Evolutionary conservation across 495 filamentous ascomycete species (phyloP).

Genomic region (Hyphodiscus hymeniophilus): DNA sequence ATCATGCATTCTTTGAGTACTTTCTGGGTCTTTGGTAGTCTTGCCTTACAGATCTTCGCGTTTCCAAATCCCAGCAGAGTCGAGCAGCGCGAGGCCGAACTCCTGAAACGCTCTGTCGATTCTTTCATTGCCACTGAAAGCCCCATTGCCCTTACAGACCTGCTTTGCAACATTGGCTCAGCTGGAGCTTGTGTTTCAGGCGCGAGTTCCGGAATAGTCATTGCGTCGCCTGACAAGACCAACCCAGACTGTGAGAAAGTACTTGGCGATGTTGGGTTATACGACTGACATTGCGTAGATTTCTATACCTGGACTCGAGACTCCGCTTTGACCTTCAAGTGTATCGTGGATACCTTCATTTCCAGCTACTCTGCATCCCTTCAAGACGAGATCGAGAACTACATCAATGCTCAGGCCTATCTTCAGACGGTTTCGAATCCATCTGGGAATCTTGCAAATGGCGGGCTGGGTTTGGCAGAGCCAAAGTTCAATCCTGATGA

Average conservation of each 20-base stretch:
- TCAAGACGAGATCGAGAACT: slow-evolving; percentile 40
- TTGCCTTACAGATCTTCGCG: slow-evolving; percentile 38
- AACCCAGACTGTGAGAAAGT: slow-evolving; percentile 43
- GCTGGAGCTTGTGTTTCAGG: slow-evolving; percentile 38
- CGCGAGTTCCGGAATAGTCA: slow-evolving; percentile 41
- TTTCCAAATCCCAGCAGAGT: slow-evolving; percentile 27
- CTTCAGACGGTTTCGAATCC: slow-evolving; percentile 48
- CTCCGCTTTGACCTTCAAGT: slow-evolving; percentile 46
- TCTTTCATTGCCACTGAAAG: slow-evolving; percentile 38
- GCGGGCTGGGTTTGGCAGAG: slow-evolving; percentile 42
- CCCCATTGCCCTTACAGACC: slow-evolving; percentile 36
- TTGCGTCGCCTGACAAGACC: slow-evolving; percentile 43
- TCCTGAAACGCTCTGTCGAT: slow-evolving; percentile 39
- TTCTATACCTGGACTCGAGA: slow-evolving; percentile 59
- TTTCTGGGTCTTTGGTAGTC: slow-evolving; percentile 36
- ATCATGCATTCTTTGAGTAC: slow-evolving; percentile 38
- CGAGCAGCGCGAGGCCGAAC: slow-evolving; percentile 28
- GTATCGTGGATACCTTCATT: slow-evolving; percentile 42
- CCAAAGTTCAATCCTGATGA: slow-evolving; percentile 52
- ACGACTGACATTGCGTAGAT: slow-evolving; percentile 26
- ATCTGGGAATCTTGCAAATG: slow-evolving; percentile 41
- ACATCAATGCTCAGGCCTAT: slow-evolving; percentile 42
- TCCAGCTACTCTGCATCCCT: slow-evolving; percentile 30
- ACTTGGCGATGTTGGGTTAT: background rate
- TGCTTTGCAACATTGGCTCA: slow-evolving; percentile 51